Conservation (phyloP, 768 basidiomycete genomes). For the Lactarius hengduanensis region DNA sequence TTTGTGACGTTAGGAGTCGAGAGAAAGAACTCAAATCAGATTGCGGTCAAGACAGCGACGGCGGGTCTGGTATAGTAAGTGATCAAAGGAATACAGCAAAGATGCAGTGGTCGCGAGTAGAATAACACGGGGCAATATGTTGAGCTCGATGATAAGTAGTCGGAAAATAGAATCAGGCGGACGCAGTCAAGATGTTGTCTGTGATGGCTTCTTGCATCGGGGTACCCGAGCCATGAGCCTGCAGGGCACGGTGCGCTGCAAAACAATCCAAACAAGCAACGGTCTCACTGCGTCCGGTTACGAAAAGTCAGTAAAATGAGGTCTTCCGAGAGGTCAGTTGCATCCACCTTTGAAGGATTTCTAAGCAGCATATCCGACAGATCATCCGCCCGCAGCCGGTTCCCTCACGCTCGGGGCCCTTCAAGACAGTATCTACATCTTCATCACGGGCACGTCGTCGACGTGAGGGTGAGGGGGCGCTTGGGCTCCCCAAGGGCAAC, state of each 20-base stretch:
- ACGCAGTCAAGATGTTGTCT: constrained; percentile 4
- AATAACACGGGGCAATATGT: neutral
- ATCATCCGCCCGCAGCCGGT: constrained; percentile 44
- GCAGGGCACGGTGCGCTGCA: neutral
- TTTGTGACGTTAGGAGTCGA: neutral
- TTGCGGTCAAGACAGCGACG: neutral
- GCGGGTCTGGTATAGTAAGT: neutral
- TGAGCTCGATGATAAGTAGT: neutral
- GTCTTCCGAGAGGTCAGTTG: neutral
- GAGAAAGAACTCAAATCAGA: neutral
- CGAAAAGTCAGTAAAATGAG: neutral
- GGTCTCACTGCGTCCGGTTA: constrained; percentile 6
- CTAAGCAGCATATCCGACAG: constrained; percentile 48
- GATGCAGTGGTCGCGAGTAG: neutral
- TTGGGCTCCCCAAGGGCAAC: constrained; percentile 31
- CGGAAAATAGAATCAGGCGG: neutral
- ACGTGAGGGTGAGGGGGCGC: neutral
- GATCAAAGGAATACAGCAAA: neutral
- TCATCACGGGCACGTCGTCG: constrained; percentile 20
- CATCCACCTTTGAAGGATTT: constrained; percentile 43
- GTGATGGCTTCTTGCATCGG: neutral
- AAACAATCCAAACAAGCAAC: constrained; percentile 25
- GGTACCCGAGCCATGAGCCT: constrained; percentile 2
- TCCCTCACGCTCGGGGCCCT: neutral
- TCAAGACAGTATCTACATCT: constrained; percentile 7